Conservation (phyloP, 1,139 yeast species). For the Geotrichum australiense region DNA sequence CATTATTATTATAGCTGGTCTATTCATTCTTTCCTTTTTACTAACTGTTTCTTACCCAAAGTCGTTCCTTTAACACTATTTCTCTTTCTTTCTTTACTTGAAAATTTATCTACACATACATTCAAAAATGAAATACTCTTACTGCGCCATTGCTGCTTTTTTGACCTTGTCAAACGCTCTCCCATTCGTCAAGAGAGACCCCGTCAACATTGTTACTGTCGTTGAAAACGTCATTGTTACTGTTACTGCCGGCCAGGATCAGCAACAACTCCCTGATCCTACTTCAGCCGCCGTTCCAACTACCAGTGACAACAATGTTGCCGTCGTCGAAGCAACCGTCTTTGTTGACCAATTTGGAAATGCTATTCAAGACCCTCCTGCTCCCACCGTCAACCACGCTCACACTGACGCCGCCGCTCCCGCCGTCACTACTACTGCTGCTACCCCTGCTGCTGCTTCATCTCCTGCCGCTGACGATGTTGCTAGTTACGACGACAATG, state of each 20-base stretch:
- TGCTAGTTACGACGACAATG: no score
- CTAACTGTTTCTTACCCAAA: slow-evolving; percentile 3
- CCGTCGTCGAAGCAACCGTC: slow-evolving; percentile 12
- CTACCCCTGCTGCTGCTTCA: slow-evolving; percentile 9
- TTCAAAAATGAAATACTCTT: slow-evolving; percentile 12
- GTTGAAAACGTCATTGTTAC: slow-evolving; percentile 8
- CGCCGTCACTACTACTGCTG: slow-evolving; percentile 3
- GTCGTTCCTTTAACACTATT: slow-evolving; percentile 11
- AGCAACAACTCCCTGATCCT: slow-evolving; percentile 10
- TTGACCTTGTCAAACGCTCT: background rate
- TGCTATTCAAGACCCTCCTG: slow-evolving; percentile 52
- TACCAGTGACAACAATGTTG: slow-evolving; percentile 2
- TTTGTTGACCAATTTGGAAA: slow-evolving; percentile 18
- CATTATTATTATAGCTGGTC: slow-evolving; percentile 15
- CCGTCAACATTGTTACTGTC: slow-evolving; percentile 2
- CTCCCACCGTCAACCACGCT: slow-evolving; percentile 69
- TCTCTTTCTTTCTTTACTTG: slow-evolving; percentile 1
- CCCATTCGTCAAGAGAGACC: slow-evolving; percentile 1
- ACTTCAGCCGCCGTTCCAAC: slow-evolving; percentile 12
- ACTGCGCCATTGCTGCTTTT: slow-evolving; percentile 11
- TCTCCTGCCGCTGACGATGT: slow-evolving; percentile 44
- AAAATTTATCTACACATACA: background rate
- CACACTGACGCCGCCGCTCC: slow-evolving; percentile 66
- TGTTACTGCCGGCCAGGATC: slow-evolving; percentile 6
- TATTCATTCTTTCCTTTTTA: slow-evolving; percentile 4